Base-by-base conservation (phyloP, 2,329 filamentous ascomycete species). In the Zasmidium cellare region DNA sequence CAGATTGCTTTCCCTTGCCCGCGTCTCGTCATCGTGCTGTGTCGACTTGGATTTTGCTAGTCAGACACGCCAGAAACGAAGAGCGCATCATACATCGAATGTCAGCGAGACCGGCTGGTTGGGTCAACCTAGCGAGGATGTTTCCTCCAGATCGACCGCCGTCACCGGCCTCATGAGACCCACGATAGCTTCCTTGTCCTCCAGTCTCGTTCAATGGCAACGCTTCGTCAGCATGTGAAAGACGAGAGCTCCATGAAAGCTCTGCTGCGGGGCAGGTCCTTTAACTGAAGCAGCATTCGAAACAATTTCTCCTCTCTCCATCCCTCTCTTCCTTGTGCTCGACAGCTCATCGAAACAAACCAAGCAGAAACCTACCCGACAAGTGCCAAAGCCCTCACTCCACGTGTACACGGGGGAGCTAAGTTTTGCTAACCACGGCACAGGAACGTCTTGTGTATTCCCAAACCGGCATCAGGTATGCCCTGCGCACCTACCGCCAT, bases 401-500 rank as follows among this genome's bases (percentile, higher is more conserved):
- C 46, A 55, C 46, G 46, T 45, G 31, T 50, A 14, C 16, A 3
- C 16, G 35, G 35, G 16, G n/a, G 28, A 14, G 5, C n/a, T 5
- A 18, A 41, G 35, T 41, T 41, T 41, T 14, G 16, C 35, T 41
- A 41, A 41, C 35, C 35, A 41, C 35, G 35, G 35, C 11, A 41
- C 35, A 41, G 35, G 35, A n/a, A 41, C 35, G 35, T 41, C 35
- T 18, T 41, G 35, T 41, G 35, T 41, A 41, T 41, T 41, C 35
- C 35, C 35, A 41, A 41, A 16, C 35, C 25, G 25, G 25, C 25
- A 6, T 41, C 24, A 53, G 59, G 59, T 61, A 61, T 58, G 59
- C 38, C 18, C 44, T 14, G 49, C 50, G 44, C 46, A 57, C 44
- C 53, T 41, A 46, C 55, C 59, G 55, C 62, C 51, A 64, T 64